These are phyloP conservation scores for Phytophthora agathidicida DNA, from an alignment of 352 stramenopile genomes.

Conservation along the genomic window DNA sequence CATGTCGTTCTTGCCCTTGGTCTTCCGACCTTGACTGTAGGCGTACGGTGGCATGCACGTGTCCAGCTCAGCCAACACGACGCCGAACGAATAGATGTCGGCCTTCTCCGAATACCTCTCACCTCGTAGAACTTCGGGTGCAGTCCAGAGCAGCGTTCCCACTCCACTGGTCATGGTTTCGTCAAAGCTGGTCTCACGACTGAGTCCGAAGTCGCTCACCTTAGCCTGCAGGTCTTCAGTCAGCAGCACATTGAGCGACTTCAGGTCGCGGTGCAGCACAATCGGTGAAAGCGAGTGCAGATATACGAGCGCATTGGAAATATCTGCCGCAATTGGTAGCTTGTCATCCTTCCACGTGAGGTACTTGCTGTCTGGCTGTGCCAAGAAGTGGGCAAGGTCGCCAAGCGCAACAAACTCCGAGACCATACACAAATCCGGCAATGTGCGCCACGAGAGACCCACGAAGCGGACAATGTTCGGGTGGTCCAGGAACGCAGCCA, in stretches of 20 bases:
- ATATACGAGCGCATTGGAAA: conserved; percentile 58
- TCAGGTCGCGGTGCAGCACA: conserved; percentile 55
- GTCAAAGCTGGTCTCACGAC: conserved; percentile 40
- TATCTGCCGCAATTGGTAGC: conserved; percentile 42
- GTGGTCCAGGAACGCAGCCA: conserved; percentile 54
- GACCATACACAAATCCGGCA: conserved; percentile 54
- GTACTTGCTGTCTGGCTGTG: conserved; percentile 32
- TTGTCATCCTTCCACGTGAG: conserved; percentile 51
- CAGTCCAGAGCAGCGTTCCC: conserved; percentile 52
- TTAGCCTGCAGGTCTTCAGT: conserved; percentile 49
- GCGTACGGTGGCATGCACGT: conserved; percentile 58
- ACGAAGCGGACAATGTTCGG: conserved; percentile 61
- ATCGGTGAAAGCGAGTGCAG: conserved; percentile 54
- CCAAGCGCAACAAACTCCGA: conserved; percentile 48
- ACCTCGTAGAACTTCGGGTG: conserved; percentile 57
- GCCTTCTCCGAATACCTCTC: conserved; percentile 65
- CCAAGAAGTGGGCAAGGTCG: conserved; percentile 46
- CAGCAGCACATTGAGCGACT: conserved; percentile 56
- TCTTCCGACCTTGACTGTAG: conserved; percentile 46
- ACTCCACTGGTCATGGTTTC: conserved; percentile 52
- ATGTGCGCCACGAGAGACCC: conserved; percentile 50
- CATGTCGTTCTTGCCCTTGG: conserved; percentile 46
- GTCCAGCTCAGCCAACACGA: conserved; percentile 74
- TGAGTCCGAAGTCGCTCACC: conserved; percentile 56
- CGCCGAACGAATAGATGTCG: conserved; percentile 73